A percentile compares a stretch with the other conserved stretches of the same genome.
Evolutionary conservation across 805 yeast genomes (phyloP).

Genomic region (Lipomyces spencermartinsiae): DNA sequence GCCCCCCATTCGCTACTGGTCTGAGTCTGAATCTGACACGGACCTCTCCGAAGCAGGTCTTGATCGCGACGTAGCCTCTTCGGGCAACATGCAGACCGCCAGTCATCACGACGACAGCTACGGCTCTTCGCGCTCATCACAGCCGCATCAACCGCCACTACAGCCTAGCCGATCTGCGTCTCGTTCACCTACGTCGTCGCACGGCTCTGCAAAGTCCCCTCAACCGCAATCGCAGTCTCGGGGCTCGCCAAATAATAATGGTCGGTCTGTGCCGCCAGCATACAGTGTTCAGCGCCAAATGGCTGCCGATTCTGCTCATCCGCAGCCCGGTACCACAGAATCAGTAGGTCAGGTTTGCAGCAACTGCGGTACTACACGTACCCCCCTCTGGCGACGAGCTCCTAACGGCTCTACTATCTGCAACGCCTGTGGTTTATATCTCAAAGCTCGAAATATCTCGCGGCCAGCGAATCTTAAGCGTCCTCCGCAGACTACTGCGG

Average conservation of each 20-base stretch:
- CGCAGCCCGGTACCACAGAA: background rate
- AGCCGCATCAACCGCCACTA: background rate
- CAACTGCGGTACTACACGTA: constrained; percentile 88
- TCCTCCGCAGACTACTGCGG: constrained; percentile 43
- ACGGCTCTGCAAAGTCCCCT: background rate
- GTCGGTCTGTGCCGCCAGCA: background rate
- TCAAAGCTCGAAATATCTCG: constrained; percentile 63
- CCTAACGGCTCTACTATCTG: constrained; percentile 91
- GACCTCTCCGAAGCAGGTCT: constrained; percentile 3
- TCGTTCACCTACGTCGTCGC: background rate
- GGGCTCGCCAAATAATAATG: background rate
- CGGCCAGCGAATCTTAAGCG: constrained; percentile 71
- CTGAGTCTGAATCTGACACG: constrained; percentile 11
- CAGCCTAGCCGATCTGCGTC: background rate
- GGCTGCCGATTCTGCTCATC: constrained; percentile 3
- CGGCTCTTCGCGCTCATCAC: background rate
- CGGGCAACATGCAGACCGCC: background rate
- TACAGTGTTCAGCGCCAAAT: background rate
- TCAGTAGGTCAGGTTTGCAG: constrained; percentile 64
- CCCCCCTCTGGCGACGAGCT: constrained; percentile 95
- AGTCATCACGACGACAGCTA: background rate
- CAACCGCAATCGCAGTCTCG: constrained; percentile 7
- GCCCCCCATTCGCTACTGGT: background rate
- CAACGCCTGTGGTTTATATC: constrained; percentile 92
- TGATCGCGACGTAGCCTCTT: background rate